Evolutionary conservation across 441 rosid genomes (phyloP).

Genomic region (Brassica balearica): DNA sequence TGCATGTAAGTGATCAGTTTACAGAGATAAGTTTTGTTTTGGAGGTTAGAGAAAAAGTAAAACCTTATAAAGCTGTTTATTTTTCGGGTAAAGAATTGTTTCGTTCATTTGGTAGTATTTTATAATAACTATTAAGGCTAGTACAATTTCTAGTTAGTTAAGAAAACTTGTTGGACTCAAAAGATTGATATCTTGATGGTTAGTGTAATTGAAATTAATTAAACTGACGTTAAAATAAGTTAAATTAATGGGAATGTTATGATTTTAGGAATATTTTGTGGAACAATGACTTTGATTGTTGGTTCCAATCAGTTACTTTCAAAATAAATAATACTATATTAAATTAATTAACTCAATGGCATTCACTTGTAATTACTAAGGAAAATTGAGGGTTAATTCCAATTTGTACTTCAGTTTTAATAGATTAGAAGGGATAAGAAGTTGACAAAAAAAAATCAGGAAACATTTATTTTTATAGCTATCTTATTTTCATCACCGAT

Average conservation of each 20-base stretch:
- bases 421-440: too few species aligned
- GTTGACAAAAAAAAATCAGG: too few species aligned
- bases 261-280: neutral
- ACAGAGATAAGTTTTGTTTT: conserved; percentile 7
- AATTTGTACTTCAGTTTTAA: too few species aligned
- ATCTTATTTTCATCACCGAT: too few species aligned
- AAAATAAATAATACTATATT: too few species aligned
- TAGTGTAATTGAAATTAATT: neutral
- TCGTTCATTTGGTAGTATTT: conserved; percentile 6
- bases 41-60: conserved; percentile 6
- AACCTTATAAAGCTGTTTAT: conserved; percentile 75
- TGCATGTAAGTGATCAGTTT: conserved; percentile 15
- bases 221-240: neutral
- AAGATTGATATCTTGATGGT: neutral
- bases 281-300: neutral
- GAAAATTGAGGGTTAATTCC: too few species aligned
- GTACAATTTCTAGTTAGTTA: neutral
- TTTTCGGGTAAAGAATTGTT: conserved; percentile 75
- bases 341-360: neutral
- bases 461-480: too few species aligned
- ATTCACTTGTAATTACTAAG: too few species aligned
- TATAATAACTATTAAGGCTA: too few species aligned
- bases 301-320: neutral
- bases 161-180: neutral
- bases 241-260: neutral